These are phyloP conservation scores for Margaritispora aquatica DNA, from an alignment of 495 filamentous ascomycete genomes.

Conservation along the genomic window DNA sequence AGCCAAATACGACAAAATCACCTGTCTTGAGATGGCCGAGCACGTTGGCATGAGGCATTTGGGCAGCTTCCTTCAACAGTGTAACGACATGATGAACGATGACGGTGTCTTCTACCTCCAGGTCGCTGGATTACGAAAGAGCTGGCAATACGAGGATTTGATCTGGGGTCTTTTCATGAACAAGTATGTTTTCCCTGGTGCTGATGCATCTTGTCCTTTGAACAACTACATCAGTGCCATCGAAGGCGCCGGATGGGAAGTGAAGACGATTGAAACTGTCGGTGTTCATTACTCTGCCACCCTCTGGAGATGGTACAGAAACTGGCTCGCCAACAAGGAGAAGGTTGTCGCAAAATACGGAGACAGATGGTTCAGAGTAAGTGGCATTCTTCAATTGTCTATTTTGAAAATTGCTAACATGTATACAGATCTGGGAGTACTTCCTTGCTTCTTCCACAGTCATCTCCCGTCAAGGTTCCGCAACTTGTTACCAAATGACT, in stretches of 20 bases:
- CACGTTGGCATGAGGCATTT: slow-evolving; percentile 81
- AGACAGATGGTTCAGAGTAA: slow-evolving; percentile 89
- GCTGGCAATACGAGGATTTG: slow-evolving; percentile 86
- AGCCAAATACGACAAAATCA: slow-evolving; percentile 76
- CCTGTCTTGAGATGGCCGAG: slow-evolving; percentile 85
- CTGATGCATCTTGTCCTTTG: slow-evolving; percentile 77
- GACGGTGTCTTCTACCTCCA: slow-evolving; percentile 82
- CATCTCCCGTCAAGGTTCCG: slow-evolving; percentile 83
- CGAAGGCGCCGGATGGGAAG: slow-evolving; percentile 71
- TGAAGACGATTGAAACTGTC: slow-evolving; percentile 76
- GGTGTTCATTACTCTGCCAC: slow-evolving; percentile 97
- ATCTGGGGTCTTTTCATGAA: slow-evolving; percentile 90
- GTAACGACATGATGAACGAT: slow-evolving; percentile 81
- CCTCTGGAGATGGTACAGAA: slow-evolving; percentile 97
- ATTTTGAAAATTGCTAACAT: slow-evolving; percentile 8
- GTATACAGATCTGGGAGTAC: slow-evolving; percentile 92
- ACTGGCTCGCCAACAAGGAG: slow-evolving; percentile 94
- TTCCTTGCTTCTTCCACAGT: slow-evolving; percentile 95
- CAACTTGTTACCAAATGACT: slow-evolving; percentile 94
- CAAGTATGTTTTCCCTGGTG: slow-evolving; percentile 87
- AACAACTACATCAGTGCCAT: slow-evolving; percentile 62
- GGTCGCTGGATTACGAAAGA: slow-evolving; percentile 73
- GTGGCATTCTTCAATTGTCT: slow-evolving; percentile 26
- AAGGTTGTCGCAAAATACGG: slow-evolving; percentile 96
- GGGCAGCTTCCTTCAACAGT: slow-evolving; percentile 59